Evolutionary conservation across 2,329 filamentous ascomycete species (phyloP), one percentile per base, ranked within the genome.

Genomic region (Diaporthe citri): DNA sequence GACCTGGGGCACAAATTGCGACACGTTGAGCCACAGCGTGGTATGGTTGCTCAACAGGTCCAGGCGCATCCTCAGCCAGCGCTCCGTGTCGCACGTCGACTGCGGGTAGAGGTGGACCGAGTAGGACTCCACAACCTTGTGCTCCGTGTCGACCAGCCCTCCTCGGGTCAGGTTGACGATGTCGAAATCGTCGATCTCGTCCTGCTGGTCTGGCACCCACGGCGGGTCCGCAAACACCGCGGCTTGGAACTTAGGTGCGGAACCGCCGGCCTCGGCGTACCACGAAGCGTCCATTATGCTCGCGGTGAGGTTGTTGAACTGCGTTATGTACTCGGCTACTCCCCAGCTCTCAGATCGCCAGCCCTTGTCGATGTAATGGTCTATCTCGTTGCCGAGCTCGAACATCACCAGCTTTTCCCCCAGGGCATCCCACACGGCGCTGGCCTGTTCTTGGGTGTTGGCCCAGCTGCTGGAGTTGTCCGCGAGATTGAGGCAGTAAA

Each of bases 351-450:
- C 71, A 74, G 78, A 78, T 22, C 82, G 80, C 82, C 82, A 83
- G 28, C 76, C 77, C 77, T 83, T 82, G 76, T 79, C 78, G 71
- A 82, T 82, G 78, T 80, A 84, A 59, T 83, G 82, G 76, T 84
- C 82, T 66, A 84, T 79, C 76, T 84, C 82, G 78, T 84, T 84
- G 56, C 82, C 82, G 22, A 83, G 78, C 79, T 84, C 82, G 66
- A 84, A 79, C 71, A 80, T 74, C 6, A 74, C 75, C n/a, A 84
- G 79, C 55, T 78, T 79, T 25, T 75, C 70, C 22, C 81, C 82
- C 1, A 83, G 78, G 20, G 78, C 80, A 12, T 74, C 76, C 77
- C 81, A 79, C 34, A 75, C 81, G 2, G 81, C 81, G 60, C 77
- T 75, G 4, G 82, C 82, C 75, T 83, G 71, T 25, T 60, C 70